phyloP scores from a whole-genome alignment of 2,329 filamentous ascomycete species.

The Pseudofabraea citricarpa region DNA sequence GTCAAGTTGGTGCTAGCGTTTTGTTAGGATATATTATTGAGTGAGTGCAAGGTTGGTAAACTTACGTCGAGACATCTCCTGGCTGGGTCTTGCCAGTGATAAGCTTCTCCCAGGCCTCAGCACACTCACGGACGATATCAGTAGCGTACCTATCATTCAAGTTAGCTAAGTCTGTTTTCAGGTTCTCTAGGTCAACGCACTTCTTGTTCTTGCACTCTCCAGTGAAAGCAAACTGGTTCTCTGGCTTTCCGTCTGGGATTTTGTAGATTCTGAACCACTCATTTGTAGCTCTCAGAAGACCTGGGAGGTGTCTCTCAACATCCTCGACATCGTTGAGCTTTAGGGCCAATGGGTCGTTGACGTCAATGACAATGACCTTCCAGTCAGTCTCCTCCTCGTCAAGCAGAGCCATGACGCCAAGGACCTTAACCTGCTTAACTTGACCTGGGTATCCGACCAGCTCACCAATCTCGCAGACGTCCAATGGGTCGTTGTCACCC shows the following conservation, averaged over 20 bases:
- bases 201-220: constrained; percentile 99
- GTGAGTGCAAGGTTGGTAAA: constrained; percentile 18
- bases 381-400: constrained; percentile 99
- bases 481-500: constrained; percentile 98
- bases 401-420: constrained; percentile 97
- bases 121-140: constrained; percentile 93
- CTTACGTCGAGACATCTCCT: constrained; percentile 78
- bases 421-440: constrained; percentile 99
- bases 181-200: constrained; percentile 38
- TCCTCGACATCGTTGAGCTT: constrained; percentile 99
- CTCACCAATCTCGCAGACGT: constrained; percentile 99
- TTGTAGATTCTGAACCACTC: constrained; percentile 99
- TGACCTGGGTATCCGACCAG: constrained; percentile 93
- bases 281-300: constrained; percentile 94
- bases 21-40: constrained; percentile 23
- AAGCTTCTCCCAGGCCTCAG: constrained; percentile 94
- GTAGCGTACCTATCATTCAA: constrained; percentile 74
- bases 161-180: constrained; percentile 8
- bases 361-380: constrained; percentile 99
- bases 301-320: constrained; percentile 95
- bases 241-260: constrained; percentile 99
- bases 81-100: constrained; percentile 82
- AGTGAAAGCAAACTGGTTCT: constrained; percentile 99
- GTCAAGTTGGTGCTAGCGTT: constrained; percentile 71
- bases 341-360: constrained; percentile 92